Evolutionary conservation across 108 stramenopile genomes (phyloP), one percentile per base, ranked within the genome.

Genomic region (Pseudonitzschia multistriata): DNA sequence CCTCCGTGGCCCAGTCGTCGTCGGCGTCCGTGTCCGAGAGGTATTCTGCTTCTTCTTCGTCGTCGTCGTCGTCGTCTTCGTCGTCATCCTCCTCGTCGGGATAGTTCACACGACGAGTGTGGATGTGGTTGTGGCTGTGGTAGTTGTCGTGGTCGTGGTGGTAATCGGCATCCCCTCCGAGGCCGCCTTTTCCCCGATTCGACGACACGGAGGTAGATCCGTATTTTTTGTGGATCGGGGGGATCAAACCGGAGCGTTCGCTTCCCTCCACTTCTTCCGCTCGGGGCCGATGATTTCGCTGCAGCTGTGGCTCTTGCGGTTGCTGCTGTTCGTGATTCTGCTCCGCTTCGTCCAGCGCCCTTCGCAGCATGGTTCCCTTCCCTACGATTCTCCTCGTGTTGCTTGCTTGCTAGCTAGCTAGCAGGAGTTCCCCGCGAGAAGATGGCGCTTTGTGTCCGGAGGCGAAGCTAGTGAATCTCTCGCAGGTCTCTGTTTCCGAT

Each of bases 41-140:
- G 25, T 68, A 55, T 52, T 59, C 72, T 34, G 70, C 73, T 5
- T 68, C 67, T n/a, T 69, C 78, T 0, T 77, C 76, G 29, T 79
- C 66, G 40, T 78, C 71, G 1, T 59, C 53, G 62, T 49, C 68
- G 45, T 69, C 62, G 14, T 47, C 61, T 4, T 47, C 67, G 8
- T 49, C 29, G 27, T 30, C 24, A 15, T 47, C 42, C 1, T 45
- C 42, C 1, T 45, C 42, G 8, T 45, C 42, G n/a, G n/a, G n/a
- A n/a, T n/a, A n/a, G n/a, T n/a, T n/a, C n/a, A n/a, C 47, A 48
- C 47, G 47, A 48, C 17, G 47, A 48, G 13, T 48, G 17, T 48
- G 13, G 47, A 48, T 17, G 13, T 13, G 17, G 17, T 13, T 48
- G 17, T 17, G 13, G 47, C 14, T 15, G 47, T 48, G 17, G 29